Evolutionary conservation across 768 basidiomycete species (phyloP), one percentile per base, ranked within the genome.

Genomic region (Filobasidium floriforme): DNA sequence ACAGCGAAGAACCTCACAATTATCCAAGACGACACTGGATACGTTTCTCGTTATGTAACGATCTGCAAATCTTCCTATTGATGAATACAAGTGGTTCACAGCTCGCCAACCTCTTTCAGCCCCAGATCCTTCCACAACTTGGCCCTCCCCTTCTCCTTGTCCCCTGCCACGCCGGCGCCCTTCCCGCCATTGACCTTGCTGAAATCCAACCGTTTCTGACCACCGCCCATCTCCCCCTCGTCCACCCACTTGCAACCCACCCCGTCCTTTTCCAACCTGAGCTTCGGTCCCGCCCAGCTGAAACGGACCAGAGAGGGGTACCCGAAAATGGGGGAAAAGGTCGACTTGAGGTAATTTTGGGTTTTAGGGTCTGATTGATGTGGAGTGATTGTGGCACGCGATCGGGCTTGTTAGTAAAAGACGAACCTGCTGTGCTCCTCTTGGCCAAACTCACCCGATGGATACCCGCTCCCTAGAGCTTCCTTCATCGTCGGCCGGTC

Each of bases 301-400:
- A 98, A 98, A 19, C 96, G 85, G 2, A 86, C 93, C 44, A 97
- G 79, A 19, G 85, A 88, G 0, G 94, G 94, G 73, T 86, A 94
- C 5, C 96, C 96, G 75, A 99, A 99, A 1, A 90, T 88, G 1
- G 87, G 88, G 63, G 97, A 87, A 14, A 97, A 73, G 0, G 88
- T 83, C 0, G 81, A 76, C 70, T 84, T 84, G 14, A 99, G 81
- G 90, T 91, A 98, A 0, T 85, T 85, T 72, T 92, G 85, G 0
- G 96, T 98, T 71, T 88, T 90, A 0, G 96, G 94, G 79, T 99
- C 94, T 89, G n/a, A n/a, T n/a, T n/a, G n/a, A n/a, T n/a, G n/a
- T n/a, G n/a, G n/a, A n/a, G n/a, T n/a, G n/a, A n/a, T n/a, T n/a
- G n/a, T n/a, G n/a, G n/a, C n/a, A n/a, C 44, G 49, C 6, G 59